phyloP scores from a whole-genome alignment of 192 early-diverging fungal genomes.

The Entomortierella lignicola region DNA sequence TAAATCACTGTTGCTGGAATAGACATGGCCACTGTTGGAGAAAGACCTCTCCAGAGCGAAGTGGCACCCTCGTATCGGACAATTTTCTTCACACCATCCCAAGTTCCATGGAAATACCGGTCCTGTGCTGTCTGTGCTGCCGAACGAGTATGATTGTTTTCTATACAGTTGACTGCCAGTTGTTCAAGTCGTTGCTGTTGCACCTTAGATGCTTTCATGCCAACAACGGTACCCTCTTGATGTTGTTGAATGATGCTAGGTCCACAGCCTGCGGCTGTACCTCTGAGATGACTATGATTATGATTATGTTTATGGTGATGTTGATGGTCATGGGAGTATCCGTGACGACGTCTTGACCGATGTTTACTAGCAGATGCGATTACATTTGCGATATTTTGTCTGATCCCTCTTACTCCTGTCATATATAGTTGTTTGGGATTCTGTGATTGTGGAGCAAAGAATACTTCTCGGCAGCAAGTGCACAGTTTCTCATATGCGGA shows the following conservation, averaged over 20 bases:
- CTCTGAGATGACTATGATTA: conserved; percentile 25
- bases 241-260: conserved; percentile 44
- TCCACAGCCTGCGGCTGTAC: conserved; percentile 23
- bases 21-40: conserved; percentile 89
- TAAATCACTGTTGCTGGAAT: conserved; percentile 93
- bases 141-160: conserved; percentile 35
- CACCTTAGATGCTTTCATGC: conserved; percentile 8
- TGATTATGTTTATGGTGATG: conserved; percentile 20
- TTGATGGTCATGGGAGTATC: not conserved
- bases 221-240: conserved; percentile 57
- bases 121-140: conserved; percentile 25
- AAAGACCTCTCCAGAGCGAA: conserved; percentile 90
- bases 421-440: not conserved
- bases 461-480: conserved; percentile 58
- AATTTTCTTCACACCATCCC: conserved; percentile 84
- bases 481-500: conserved; percentile 54
- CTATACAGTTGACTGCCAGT: conserved; percentile 45
- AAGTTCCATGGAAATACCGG: conserved; percentile 53
- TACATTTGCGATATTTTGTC: conserved; percentile 42
- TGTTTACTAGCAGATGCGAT: no score
- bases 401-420: conserved; percentile 9
- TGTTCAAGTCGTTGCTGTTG: conserved; percentile 43
- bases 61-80: conserved; percentile 79
- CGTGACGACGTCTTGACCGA: no score
- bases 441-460: conserved; percentile 35